Base-by-base conservation (phyloP, 2,329 filamentous ascomycete species). In the Epichloe coenophiala region DNA sequence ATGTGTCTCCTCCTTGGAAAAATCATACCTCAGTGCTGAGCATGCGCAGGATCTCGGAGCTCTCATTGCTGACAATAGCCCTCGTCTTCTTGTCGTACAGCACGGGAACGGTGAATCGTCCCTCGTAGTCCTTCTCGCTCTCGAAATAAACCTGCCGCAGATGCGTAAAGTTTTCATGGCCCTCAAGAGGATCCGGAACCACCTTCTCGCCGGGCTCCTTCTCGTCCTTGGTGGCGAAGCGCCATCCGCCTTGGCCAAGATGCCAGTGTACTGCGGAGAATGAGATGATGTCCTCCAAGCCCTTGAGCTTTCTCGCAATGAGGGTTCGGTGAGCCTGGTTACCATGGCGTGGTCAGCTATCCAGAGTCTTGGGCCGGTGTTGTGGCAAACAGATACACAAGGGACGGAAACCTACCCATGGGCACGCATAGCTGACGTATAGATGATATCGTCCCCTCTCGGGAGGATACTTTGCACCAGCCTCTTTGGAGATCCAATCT, bases 391-490 rank as follows among this genome's bases (percentile, higher is more conserved):
- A 7, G 11, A 19, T 11, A 15, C 12, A 8, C 2, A 15, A 11
- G 17, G 12, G 13, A 21, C 23, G 23, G 31, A 23, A n/a, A 60
- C 68, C 49, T 59, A 74, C 83, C 90, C 90, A 96, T 4, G 90
- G 90, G 68, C 90, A 96, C 6, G 90, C 90, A 68, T 95, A 95
- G 61, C 85, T 91, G 58, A 95, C 84, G 64, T 91, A 98, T 59
- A 98, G 80, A 69, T 98, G 93, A 66, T 98, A 98, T 51, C 93
- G 78, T 49, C 78, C 88, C 69, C 87, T 88, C 70, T 97, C 91
- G 1, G 88, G 78, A 5, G 88, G 86, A 59, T 89, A 96, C 65
- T 83, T 70, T 5, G 87, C 84, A 41, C 78, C 83, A 1, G 80
- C 68, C 58, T 87, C 79, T 55, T 76, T 78, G 35, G 85, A 88